These are phyloP conservation scores for Thymus mandschuricus DNA, from an alignment of 257 asterid species.

Conservation along the genomic window DNA sequence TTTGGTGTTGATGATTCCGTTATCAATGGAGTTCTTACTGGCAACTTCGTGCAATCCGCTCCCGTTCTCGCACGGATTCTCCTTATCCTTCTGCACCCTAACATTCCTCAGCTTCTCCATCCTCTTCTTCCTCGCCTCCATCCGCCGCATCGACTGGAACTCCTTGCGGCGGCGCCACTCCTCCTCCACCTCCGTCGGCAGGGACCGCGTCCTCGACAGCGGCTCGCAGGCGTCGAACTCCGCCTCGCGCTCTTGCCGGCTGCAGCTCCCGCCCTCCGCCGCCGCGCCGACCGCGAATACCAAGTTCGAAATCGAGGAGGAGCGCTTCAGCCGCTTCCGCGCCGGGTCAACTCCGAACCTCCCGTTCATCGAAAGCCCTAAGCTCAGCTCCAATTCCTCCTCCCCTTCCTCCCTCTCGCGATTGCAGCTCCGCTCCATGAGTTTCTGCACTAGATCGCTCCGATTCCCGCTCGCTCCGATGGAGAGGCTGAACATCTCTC, in stretches of 20 bases:
- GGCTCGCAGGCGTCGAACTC: conserved; percentile 42
- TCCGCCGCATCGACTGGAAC: conserved; percentile 58
- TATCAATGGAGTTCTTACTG: conserved; percentile 9
- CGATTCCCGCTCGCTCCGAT: conserved; percentile 35
- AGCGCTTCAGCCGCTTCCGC: conserved; percentile 52
- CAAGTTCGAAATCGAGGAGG: conserved; percentile 55
- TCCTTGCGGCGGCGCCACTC: conserved; percentile 74
- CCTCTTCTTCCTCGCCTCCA: conserved; percentile 75
- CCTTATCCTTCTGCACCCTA: conserved; percentile 48
- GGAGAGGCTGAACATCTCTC: conserved; percentile 29
- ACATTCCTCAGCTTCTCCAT: conserved; percentile 62
- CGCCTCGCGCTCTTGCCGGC: conserved; percentile 28
- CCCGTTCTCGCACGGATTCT: conserved; percentile 28
- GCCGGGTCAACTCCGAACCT: conserved; percentile 81
- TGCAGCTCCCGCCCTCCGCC: conserved; percentile 21
- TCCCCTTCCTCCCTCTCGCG: conserved; percentile 28
- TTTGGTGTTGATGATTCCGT: background rate
- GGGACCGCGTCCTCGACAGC: conserved; percentile 62
- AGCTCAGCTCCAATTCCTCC: conserved; percentile 62
- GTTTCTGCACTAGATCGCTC: conserved; percentile 45
- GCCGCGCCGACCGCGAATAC: conserved; percentile 31
- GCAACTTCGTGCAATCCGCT: conserved; percentile 18
- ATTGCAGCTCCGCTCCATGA: conserved; percentile 17
- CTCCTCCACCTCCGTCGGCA: conserved; percentile 59
- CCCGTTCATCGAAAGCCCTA: conserved; percentile 84